These are phyloP conservation scores for Aspergillus niger DNA, from an alignment of 2,329 filamentous ascomycete species.

Conservation along the genomic window DNA sequence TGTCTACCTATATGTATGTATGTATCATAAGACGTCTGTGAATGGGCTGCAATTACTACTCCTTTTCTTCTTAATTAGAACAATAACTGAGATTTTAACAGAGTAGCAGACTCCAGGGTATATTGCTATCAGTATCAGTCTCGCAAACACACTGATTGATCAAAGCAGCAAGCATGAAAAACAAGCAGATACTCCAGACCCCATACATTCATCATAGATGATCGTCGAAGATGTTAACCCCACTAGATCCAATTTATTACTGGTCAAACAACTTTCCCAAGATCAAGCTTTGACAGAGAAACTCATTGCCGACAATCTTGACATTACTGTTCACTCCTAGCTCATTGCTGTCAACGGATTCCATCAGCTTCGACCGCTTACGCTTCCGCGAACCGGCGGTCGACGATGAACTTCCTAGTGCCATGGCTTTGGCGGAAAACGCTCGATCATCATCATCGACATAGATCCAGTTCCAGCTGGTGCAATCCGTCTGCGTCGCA, in stretches of 20 bases:
- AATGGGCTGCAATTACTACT: background rate
- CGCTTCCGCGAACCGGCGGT: conserved; percentile 46
- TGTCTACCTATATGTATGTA: conserved; percentile 5
- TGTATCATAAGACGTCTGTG: conserved; percentile 3
- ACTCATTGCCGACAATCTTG: conserved; percentile 76
- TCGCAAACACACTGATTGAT: background rate
- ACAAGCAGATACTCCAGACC: too few species aligned
- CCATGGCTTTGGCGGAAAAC: conserved; percentile 55
- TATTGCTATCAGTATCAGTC: background rate
- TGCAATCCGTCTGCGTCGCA: conserved; percentile 46
- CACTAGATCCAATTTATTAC: conserved; percentile 17
- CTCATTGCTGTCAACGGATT: conserved; percentile 31
- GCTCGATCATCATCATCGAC: conserved; percentile 66
- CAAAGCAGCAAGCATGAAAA: too few species aligned
- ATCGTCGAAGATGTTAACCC: too few species aligned
- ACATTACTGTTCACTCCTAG: conserved; percentile 52
- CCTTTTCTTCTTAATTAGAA: background rate
- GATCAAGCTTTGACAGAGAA: conserved; percentile 90
- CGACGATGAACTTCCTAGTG: conserved; percentile 18
- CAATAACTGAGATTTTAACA: background rate
- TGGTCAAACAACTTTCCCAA: conserved; percentile 74
- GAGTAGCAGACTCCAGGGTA: background rate
- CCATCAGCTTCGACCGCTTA: conserved; percentile 37
- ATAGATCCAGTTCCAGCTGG: conserved; percentile 74
- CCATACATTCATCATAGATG: background rate